A percentile compares a stretch with the other conserved stretches of the same genome.
phyloP scores from a whole-genome alignment of 139 green algal species.

The Asterochloris sp. region DNA sequence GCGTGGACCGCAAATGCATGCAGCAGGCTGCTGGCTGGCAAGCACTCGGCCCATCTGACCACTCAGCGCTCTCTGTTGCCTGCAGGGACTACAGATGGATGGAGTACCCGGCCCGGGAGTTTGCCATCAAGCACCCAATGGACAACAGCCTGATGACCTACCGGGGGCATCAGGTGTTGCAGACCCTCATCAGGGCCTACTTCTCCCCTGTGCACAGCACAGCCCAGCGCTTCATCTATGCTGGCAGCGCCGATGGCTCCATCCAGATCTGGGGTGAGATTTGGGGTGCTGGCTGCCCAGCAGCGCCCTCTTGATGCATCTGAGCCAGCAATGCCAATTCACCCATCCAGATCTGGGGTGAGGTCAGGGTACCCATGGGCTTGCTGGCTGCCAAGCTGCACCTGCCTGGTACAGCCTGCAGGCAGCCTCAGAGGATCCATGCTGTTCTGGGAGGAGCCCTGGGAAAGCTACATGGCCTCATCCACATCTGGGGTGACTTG shows the following conservation, averaged over 20 bases:
- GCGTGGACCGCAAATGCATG: too few relatives aligned
- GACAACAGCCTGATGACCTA: conserved; percentile 86
- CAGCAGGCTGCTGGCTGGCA: too few relatives aligned
- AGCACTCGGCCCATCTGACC: too few relatives aligned
- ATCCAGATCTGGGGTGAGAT: conserved; percentile 62
- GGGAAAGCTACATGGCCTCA: too few relatives aligned
- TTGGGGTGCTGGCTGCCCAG: background rate
- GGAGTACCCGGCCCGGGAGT: conserved; percentile 67
- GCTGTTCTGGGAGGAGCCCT: too few relatives aligned
- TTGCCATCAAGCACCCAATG: conserved; percentile 72
- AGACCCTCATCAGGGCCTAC: conserved; percentile 93
- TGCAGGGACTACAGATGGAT: conserved; percentile 65
- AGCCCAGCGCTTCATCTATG: conserved; percentile 91
- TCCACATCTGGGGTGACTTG: background rate
- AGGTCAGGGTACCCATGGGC: too few relatives aligned
- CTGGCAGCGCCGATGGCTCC: conserved; percentile 61
- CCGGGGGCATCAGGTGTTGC: conserved; percentile 78
- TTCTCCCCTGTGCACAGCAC: conserved; percentile 72
- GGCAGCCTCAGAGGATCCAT: too few relatives aligned
- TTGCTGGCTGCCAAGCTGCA: background rate
- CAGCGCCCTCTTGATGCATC: background rate
- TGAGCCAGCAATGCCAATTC: background rate
- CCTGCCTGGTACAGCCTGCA: too few relatives aligned
- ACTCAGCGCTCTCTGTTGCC: background rate
- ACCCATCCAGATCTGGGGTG: background rate